Base-by-base conservation (phyloP, 2,329 filamentous ascomycete species). In the Ophiocordyceps camponoti-saundersi region DNA sequence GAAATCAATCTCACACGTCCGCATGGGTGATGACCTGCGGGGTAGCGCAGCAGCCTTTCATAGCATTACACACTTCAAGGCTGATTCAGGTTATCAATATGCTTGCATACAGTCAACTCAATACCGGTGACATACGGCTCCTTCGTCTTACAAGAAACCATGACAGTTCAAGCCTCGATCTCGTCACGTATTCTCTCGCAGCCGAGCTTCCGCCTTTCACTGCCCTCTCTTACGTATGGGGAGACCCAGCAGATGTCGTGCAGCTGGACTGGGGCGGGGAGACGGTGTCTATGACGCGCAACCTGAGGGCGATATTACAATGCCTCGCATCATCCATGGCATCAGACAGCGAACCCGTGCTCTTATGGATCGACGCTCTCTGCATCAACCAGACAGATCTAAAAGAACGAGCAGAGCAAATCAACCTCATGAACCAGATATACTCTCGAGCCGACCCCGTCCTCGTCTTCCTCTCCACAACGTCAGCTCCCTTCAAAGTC, bases 91-190 rank as follows among this genome's bases (percentile, higher is more conserved):
- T n/a, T n/a, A 26, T 26, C 23, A 4, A 26, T 26, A 8, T 26
- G 50, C 8, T 71, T 71, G 58, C 72, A 69, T 2, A 70, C 52
- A 3, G 65, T 64, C 0, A 50, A 52, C 44, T 65, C 64, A 1
- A 74, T 65, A 2, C 66, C 62, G 36, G 36, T 6, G 16, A 39
- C 3, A 39, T 39, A 10, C 36, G 36, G 36, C 36, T 39, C 6
- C 16, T 39, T 2, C 36, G 16, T 39, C 16, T 39, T 10, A 39
- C 36, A n/a, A 39, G 16, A 18, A 15, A 36, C 13, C 36, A 13
- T 32, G 30, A 32, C 8, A 8, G 18, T n/a, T 18, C 36, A 6
- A 39, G 36, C 16, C 36, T 39, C 16, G 36, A 16, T 20, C 36
- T 39, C 16, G 16, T 39, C 36, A 39, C n/a, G 8, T 39, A 18